Evolutionary conservation across 805 yeast species (phyloP), one percentile per base, ranked within the genome.

Genomic region (Candida silvatica): DNA sequence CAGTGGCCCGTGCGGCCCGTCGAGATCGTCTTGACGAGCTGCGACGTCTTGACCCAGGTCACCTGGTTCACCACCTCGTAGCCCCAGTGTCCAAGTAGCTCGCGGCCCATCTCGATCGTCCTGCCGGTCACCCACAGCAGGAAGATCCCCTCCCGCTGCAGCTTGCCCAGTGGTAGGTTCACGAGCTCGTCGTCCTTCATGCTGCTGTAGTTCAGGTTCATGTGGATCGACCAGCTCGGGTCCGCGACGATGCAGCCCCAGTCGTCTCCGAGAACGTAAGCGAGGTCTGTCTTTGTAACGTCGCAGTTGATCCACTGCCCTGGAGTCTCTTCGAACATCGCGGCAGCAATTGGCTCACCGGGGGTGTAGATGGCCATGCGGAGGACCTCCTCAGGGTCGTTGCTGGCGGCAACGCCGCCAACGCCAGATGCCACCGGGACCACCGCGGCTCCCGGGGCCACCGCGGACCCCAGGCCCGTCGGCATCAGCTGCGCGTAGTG

Each of bases 1-100:
- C 97, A 88, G 54, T 88, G 97, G 0, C 97, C 97, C 0, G 97
- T 88, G 43, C 97, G 64, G 1, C 97, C 97, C 0, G 97, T 90
- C 40, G 94, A 87, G 29, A 88, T 87, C 0, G 96, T 88, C 40
- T 95, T 64, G 16, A 80, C 74, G 41, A 90, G 59, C 53, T 90
- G 97, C 54, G 88, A 88, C 4, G 92, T 75, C 55, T 88, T 88
- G 39, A 86, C 71, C 97, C 97, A 88, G 6, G 88, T 72, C 41
- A 88, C 57, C 53, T 88, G 97, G 54, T 87, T 90, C 17, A 73
- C 60, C 4, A 80, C 74, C 25, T 58, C 52, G 52, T 88, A 88
- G 2, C 97, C 97, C 95, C 96, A 87, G 39, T 71, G 74, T 4
- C 54, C 55, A 37, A 88, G 61, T 6, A 88, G 84, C 37, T 74